phyloP scores from a whole-genome alignment of 805 yeast species.

The Barnettozyma botsteinii region DNA sequence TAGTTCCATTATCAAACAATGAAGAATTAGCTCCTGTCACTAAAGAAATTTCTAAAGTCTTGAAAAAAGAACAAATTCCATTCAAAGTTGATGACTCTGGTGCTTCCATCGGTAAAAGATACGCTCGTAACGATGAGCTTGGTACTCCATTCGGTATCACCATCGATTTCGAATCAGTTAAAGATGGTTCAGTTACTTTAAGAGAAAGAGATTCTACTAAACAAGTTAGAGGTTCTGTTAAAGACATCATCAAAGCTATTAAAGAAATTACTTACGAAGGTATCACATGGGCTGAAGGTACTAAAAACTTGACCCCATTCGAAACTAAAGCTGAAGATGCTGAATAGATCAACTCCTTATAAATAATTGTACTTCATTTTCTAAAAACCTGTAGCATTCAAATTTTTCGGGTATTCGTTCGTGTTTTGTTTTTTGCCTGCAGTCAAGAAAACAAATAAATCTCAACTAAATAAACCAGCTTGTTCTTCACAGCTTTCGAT shows the following conservation, averaged over 20 bases:
- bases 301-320: slow-evolving; percentile 63
- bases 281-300: slow-evolving; percentile 80
- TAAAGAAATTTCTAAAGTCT: slow-evolving; percentile 57
- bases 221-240: slow-evolving; percentile 90
- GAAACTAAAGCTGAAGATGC: slow-evolving; percentile 54
- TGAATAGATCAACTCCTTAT: slow-evolving; percentile 21
- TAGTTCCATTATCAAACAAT: slow-evolving; percentile 89
- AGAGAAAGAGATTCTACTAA: slow-evolving; percentile 97
- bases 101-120: slow-evolving; percentile 96
- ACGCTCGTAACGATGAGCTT: slow-evolving; percentile 95
- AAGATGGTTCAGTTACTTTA: slow-evolving; percentile 83
- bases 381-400: too few relatives aligned
- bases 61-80: slow-evolving; percentile 80
- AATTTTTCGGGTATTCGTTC: too few relatives aligned
- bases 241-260: slow-evolving; percentile 68
- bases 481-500: neutral
- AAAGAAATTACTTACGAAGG: slow-evolving; percentile 70
- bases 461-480: too few relatives aligned
- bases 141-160: slow-evolving; percentile 99
- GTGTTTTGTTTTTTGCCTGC: too few relatives aligned
- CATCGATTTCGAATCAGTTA: slow-evolving; percentile 87
- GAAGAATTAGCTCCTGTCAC: slow-evolving; percentile 73
- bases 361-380: too few relatives aligned
- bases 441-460: too few relatives aligned
- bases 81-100: slow-evolving; percentile 96